A percentile compares a stretch with the other conserved stretches of the same genome.
phyloP scores from a whole-genome alignment of 1,284 basidiomycete genomes.

The Cutaneotrichosporon spelunceum region DNA sequence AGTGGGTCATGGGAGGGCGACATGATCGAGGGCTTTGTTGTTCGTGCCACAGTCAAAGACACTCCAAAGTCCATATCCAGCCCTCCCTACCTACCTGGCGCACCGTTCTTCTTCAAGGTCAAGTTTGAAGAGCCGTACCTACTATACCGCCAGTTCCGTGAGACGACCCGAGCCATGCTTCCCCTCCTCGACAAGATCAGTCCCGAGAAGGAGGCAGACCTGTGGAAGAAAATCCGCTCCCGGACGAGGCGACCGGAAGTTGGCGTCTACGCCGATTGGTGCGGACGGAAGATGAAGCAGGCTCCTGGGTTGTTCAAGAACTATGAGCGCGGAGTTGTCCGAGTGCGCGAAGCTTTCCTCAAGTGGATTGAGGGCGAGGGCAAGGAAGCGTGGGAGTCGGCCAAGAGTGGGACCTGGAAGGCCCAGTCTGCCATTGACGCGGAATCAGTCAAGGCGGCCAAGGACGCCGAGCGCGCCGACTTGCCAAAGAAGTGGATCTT shows the following conservation, averaged over 20 bases:
- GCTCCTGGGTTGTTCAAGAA: slow-evolving; percentile 64
- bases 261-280: slow-evolving; percentile 53
- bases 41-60: slow-evolving; percentile 66
- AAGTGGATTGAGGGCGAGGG: slow-evolving; percentile 62
- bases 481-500: slow-evolving; percentile 73
- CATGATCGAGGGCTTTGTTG: slow-evolving; percentile 93
- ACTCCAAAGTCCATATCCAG: slow-evolving; percentile 30
- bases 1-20: slow-evolving; percentile 78
- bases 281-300: slow-evolving; percentile 60
- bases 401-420: slow-evolving; percentile 47
- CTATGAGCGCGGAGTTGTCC: slow-evolving; percentile 72
- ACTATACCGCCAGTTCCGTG: slow-evolving; percentile 97
- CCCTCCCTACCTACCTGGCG: slow-evolving; percentile 70
- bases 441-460: slow-evolving; percentile 23
- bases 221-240: slow-evolving; percentile 41
- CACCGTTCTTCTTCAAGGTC: slow-evolving; percentile 98
- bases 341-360: slow-evolving; percentile 75
- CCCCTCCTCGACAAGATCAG: slow-evolving; percentile 37
- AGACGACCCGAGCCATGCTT: slow-evolving; percentile 78
- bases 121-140: slow-evolving; percentile 99
- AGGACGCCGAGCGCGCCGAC: slow-evolving; percentile 29
- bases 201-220: slow-evolving; percentile 26
- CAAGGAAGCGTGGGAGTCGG: slow-evolving; percentile 54
- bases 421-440: slow-evolving; percentile 5
- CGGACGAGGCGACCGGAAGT: slow-evolving; percentile 50